Percentiles rank a stretch among this genome's conserved stretches.
Conservation (phyloP, 2,329 filamentous ascomycete genomes). For the Colletotrichum navitas region DNA sequence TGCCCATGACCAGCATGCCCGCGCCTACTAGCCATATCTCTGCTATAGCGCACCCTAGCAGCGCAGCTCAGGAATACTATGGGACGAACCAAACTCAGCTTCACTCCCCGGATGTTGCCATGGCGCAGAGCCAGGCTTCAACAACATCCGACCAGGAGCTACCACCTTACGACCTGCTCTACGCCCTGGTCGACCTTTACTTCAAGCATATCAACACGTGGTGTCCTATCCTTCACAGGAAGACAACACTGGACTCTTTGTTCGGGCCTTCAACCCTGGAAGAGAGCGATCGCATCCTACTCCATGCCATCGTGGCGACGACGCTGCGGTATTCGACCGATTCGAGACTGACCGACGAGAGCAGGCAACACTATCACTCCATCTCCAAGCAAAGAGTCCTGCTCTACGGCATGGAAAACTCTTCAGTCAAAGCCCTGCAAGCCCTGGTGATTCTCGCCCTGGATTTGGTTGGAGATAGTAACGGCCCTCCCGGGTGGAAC, state of each 20-base stretch:
- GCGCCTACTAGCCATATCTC: slow-evolving; percentile 49
- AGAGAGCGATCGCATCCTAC: slow-evolving; percentile 83
- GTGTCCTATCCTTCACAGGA: slow-evolving; percentile 91
- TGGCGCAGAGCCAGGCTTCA: slow-evolving; percentile 62
- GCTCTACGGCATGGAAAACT: slow-evolving; percentile 89
- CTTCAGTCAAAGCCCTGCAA: slow-evolving; percentile 88
- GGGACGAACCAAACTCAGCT: slow-evolving; percentile 59
- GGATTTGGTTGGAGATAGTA: slow-evolving; percentile 87
- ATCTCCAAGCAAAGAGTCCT: slow-evolving; percentile 88
- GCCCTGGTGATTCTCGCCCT: slow-evolving; percentile 88
- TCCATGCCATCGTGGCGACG: slow-evolving; percentile 91
- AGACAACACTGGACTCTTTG: slow-evolving; percentile 82
- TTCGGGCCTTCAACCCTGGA: slow-evolving; percentile 83
- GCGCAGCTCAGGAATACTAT: slow-evolving; percentile 65
- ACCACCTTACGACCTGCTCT: slow-evolving; percentile 80
- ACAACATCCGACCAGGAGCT: slow-evolving; percentile 73
- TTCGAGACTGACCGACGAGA: slow-evolving; percentile 77
- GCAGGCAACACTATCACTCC: slow-evolving; percentile 80
- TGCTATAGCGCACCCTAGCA: slow-evolving; percentile 54
- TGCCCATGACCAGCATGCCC: slow-evolving; percentile 56
- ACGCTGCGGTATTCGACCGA: slow-evolving; percentile 88
- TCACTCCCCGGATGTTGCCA: slow-evolving; percentile 69
- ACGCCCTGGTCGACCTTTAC: slow-evolving; percentile 79
- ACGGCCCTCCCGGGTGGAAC: slow-evolving; percentile 93
- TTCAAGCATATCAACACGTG: slow-evolving; percentile 86